A percentile compares a stretch with the other conserved stretches of the same genome.
Evolutionary conservation across 805 yeast species (phyloP).

Genomic region (Pichia cabralensis): DNA sequence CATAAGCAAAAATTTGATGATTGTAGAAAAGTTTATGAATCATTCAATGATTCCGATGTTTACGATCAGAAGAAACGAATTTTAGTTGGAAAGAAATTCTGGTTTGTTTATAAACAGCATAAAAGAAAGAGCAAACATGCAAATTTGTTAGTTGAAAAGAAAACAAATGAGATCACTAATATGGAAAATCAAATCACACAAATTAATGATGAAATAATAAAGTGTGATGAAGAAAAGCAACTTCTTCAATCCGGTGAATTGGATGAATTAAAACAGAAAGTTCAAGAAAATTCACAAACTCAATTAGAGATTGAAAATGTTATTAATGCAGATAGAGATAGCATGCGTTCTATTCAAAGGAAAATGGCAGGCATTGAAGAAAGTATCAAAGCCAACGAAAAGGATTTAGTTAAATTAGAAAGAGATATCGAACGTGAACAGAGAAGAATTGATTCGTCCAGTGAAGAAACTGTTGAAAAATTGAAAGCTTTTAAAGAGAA

Average conservation of each 20-base stretch:
- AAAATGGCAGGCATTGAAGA: slow-evolving; percentile 9
- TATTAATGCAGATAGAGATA: slow-evolving; percentile 12
- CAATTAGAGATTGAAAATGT: slow-evolving; percentile 3
- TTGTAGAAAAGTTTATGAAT: slow-evolving; percentile 31
- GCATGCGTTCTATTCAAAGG: slow-evolving; percentile 2
- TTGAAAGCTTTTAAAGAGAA: slow-evolving; percentile 15
- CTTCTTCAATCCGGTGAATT: slow-evolving; percentile 7
- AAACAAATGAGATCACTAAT: slow-evolving; percentile 1
- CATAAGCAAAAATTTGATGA: slow-evolving; percentile 32
- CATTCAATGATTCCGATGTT: slow-evolving; percentile 32
- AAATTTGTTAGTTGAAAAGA: slow-evolving; percentile 5
- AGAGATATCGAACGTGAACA: slow-evolving; percentile 25
- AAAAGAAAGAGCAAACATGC: slow-evolving; percentile 19
- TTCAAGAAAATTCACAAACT: neutral
- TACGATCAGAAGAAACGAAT: slow-evolving; percentile 29
- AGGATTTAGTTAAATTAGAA: slow-evolving; percentile 7
- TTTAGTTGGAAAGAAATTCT: slow-evolving; percentile 38
- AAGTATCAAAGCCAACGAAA: slow-evolving; percentile 6
- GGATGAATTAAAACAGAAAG: slow-evolving; percentile 1
- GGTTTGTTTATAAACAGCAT: slow-evolving; percentile 32
- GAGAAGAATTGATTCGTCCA: slow-evolving; percentile 28
- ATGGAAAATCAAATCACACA: neutral
- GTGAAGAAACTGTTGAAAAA: slow-evolving; percentile 35
- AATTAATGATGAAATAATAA: slow-evolving; percentile 8
- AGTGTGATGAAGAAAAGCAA: slow-evolving; percentile 6